A percentile compares a stretch with the other conserved stretches of the same genome.
Conservation (phyloP, 2,329 filamentous ascomycete species). For the Leptosphaerulina australis region DNA sequence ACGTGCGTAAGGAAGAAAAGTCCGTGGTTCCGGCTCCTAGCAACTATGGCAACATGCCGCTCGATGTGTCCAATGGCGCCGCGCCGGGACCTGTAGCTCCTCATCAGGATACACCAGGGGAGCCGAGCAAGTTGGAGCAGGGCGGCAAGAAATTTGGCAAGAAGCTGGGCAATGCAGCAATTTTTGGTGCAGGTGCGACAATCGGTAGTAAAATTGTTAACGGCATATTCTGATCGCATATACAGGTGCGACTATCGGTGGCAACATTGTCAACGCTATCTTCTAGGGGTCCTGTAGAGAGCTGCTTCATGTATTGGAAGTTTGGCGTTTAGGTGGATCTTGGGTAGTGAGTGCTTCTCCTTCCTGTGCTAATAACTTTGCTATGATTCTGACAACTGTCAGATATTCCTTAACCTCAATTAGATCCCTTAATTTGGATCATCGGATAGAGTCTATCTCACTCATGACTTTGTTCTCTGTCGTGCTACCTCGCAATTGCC, state of each 20-base stretch:
- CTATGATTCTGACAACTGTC: constrained; percentile 13
- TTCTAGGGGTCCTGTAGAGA: constrained; percentile 21
- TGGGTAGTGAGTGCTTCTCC: constrained; percentile 12
- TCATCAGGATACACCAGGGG: constrained; percentile 45
- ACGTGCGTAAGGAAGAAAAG: constrained; percentile 76
- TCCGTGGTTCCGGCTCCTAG: constrained; percentile 56
- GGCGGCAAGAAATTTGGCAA: constrained; percentile 95
- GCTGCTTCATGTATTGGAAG: constrained; percentile 9
- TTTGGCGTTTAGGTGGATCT: constrained; percentile 12
- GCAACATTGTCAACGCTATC: constrained; percentile 71
- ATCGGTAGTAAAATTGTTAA: constrained; percentile 84
- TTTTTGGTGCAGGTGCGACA: constrained; percentile 91
- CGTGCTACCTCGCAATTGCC: neutral
- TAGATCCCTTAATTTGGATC: neutral
- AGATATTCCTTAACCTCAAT: constrained; percentile 10
- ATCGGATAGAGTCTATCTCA: neutral
- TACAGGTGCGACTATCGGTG: constrained; percentile 87
- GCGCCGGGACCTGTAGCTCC: constrained; percentile 13
- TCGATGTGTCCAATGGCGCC: constrained; percentile 71
- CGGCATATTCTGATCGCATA: constrained; percentile 54
- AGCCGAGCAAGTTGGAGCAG: constrained; percentile 69
- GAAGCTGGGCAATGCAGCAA: constrained; percentile 84
- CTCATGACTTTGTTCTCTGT: neutral
- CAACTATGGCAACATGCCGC: constrained; percentile 74
- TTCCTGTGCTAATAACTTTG: neutral